Base-by-base conservation (phyloP, 148 eudicot genomes). In the Vaccinium myrtillus region DNA sequence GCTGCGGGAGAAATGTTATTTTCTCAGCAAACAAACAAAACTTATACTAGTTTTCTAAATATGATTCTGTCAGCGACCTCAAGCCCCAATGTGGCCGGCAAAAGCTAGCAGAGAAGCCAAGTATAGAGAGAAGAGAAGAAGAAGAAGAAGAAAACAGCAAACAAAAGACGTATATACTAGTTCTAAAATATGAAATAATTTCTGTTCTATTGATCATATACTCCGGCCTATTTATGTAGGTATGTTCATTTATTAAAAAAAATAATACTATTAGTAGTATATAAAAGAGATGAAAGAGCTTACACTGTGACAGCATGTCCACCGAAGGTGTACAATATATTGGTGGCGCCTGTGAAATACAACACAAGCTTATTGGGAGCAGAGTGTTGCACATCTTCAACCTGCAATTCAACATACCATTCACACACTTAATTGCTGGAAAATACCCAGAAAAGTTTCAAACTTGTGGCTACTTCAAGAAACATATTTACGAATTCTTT, bases 291-390 rank as follows among this genome's bases (percentile, higher is more conserved):
- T 69, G 71, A 84, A 88, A 83, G 46, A 55, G 55, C 96, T 92
- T 91, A 95, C 98, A 95, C 98, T 16, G 98, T 95, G 77, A 95
- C 98, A 81, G 98, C 98, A 79, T 95, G 98, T 82, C 98, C 98
- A 65, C 98, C 98, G 85, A 95, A 95, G 49, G 98, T 95, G 83
- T 95, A 95, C 19, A 95, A 83, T 36, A 95, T 93, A 83, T 95
- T 95, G 83, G 98, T 95, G 77, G 98, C 98, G 14, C 98, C 98
- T 49, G 98, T 95, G 89, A 95, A 95, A 83, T 95, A 95, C 82
- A 95, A 75, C 82, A 93, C 95, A 59, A 90, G 83, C 90, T 90
- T 95, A 43, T 78, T 83, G 56, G 98, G 98, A 49, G 90, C 98
- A 4, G 91, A 82, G 84, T 95, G 95, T 80, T 85, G 78, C 21